These are phyloP conservation scores for Ascochyta fabae DNA, from an alignment of 2,329 filamentous ascomycete species.

Conservation along the genomic window DNA sequence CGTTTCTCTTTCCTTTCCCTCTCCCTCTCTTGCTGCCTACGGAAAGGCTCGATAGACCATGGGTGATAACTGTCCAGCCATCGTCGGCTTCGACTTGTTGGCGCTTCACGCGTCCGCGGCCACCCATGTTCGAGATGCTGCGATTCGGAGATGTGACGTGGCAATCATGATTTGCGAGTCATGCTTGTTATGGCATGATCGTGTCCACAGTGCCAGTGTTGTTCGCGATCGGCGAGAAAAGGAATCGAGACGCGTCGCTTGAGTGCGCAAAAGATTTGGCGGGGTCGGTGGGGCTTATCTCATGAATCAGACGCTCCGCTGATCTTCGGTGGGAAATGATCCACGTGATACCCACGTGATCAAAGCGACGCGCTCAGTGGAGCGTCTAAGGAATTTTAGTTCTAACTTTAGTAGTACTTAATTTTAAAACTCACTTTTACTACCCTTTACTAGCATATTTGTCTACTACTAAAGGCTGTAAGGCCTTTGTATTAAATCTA, in stretches of 20 bases:
- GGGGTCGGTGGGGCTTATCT: neutral
- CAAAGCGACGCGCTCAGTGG: no score
- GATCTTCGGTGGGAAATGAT: no score
- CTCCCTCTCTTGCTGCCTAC: constrained; percentile 11
- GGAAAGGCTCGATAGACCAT: constrained; percentile 25
- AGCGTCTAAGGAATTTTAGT: no score
- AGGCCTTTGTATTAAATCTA: no score
- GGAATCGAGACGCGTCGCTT: neutral
- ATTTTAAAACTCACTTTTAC: no score
- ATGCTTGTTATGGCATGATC: neutral
- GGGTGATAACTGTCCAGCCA: constrained; percentile 49
- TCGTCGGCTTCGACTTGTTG: constrained; percentile 38
- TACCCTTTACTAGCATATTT: no score
- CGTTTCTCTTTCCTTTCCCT: neutral
- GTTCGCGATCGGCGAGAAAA: neutral
- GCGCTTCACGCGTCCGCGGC: constrained; percentile 38
- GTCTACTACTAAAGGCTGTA: no score
- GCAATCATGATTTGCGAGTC: constrained; percentile 5
- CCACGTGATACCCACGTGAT: no score
- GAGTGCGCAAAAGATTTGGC: neutral
- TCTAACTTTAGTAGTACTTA: no score
- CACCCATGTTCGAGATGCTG: constrained; percentile 7
- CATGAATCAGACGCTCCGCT: no score
- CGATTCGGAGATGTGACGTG: neutral
- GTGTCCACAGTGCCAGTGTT: neutral